phyloP scores from a whole-genome alignment of 257 asterid genomes.

The Handroanthus guayacan region DNA sequence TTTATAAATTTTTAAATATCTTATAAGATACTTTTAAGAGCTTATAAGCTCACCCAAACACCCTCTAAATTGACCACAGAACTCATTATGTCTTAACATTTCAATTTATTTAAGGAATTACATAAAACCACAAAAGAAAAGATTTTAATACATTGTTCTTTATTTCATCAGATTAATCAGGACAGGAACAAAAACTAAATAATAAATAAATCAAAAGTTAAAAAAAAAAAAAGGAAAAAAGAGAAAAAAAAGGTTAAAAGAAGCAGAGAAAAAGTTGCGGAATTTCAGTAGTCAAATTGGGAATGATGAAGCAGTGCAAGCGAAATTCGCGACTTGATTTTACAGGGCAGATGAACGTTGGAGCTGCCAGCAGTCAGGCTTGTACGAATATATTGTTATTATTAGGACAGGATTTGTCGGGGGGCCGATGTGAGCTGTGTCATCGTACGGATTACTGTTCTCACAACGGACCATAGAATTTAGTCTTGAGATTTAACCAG shows the following conservation, averaged over 20 bases:
- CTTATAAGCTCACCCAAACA: too few species aligned
- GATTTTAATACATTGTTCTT: too few species aligned
- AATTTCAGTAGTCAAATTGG: not conserved
- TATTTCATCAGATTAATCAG: too few species aligned
- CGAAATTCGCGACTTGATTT: not conserved
- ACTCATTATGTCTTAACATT: too few species aligned
- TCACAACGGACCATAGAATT: conserved; percentile 36
- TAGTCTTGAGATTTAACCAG: not conserved
- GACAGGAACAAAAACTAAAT: too few species aligned
- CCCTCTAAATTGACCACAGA: too few species aligned
- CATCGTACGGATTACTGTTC: conserved; percentile 13
- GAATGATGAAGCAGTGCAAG: conserved; percentile 28
- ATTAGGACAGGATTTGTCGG: conserved; percentile 24
- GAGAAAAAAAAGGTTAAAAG: not conserved
- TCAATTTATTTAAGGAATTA: not conserved
- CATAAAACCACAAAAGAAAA: not conserved
- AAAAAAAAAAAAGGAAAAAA: too few species aligned
- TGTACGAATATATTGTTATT: not conserved
- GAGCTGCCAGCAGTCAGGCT: conserved; percentile 19
- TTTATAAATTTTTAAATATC: too few species aligned
- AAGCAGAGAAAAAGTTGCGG: not conserved
- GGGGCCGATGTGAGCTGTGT: not conserved
- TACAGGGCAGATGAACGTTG: conserved; percentile 37
- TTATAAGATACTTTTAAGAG: too few species aligned
- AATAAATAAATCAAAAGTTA: too few species aligned